Evolutionary conservation across 805 yeast genomes (phyloP).

Genomic region (Cephaloascus albidus): DNA sequence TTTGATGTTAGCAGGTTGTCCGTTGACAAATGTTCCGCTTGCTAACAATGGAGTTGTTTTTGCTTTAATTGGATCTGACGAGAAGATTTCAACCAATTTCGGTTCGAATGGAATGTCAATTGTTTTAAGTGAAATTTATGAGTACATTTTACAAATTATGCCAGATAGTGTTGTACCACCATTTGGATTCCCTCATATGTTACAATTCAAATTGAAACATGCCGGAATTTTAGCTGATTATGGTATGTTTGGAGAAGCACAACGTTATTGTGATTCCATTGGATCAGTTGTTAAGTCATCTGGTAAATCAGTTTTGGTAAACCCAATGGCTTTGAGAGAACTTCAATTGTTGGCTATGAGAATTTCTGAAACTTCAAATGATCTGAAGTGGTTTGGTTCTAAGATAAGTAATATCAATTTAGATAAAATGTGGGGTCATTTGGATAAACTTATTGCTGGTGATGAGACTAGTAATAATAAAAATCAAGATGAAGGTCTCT

Average conservation of each 20-base stretch:
- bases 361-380: constrained; percentile 31
- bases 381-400: constrained; percentile 66
- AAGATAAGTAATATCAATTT: constrained; percentile 49
- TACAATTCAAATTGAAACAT: constrained; percentile 55
- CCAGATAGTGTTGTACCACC: constrained; percentile 21
- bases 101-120: constrained; percentile 18
- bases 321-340: constrained; percentile 13
- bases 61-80: constrained; percentile 26
- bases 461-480: constrained; percentile 35
- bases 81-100: constrained; percentile 1
- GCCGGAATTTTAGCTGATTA: constrained; percentile 63
- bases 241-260: constrained; percentile 50
- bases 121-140: constrained; percentile 63
- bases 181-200: constrained; percentile 40
- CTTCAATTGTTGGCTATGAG: constrained; percentile 32
- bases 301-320: constrained; percentile 17
- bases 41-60: constrained; percentile 23
- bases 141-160: constrained; percentile 32
- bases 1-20: constrained; percentile 36
- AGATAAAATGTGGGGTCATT: constrained; percentile 82
- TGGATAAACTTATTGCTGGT: constrained; percentile 88
- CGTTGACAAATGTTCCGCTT: constrained; percentile 20
- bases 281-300: constrained; percentile 17
- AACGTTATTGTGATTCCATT: constrained; percentile 51
- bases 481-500: constrained; percentile 41